Conservation (phyloP, 2,329 filamentous ascomycete genomes). For the Myriosclerotinia duriaeana region DNA sequence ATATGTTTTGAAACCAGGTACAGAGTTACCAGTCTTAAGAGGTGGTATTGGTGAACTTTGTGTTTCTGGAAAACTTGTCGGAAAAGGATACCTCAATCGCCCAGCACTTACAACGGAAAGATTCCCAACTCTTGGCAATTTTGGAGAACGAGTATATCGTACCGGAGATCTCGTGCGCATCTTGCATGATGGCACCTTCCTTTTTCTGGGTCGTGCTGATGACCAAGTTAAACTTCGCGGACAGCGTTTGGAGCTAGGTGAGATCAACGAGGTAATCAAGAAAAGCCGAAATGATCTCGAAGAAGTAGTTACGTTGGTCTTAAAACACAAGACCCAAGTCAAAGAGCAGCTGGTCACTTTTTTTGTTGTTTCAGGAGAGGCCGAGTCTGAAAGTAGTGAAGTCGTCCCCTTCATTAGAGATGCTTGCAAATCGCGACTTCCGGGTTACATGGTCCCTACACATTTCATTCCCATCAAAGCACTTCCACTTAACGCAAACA, state of each 20-base stretch:
- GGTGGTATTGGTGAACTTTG: constrained; percentile 87
- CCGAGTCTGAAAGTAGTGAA: constrained; percentile 38
- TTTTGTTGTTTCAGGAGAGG: constrained; percentile 47
- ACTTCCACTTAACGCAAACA: constrained; percentile 82
- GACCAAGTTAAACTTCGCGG: constrained; percentile 91
- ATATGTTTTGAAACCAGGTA: constrained; percentile 70
- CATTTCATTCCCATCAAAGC: constrained; percentile 70
- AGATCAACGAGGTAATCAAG: constrained; percentile 84
- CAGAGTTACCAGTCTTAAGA: constrained; percentile 68
- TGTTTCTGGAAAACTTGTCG: constrained; percentile 81
- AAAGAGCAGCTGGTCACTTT: constrained; percentile 85
- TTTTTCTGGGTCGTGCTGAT: constrained; percentile 84
- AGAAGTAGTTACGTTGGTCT: constrained; percentile 73
- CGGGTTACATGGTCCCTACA: constrained; percentile 88
- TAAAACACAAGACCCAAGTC: constrained; percentile 68
- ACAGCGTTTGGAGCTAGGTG: constrained; percentile 83
- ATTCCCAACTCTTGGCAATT: constrained; percentile 65
- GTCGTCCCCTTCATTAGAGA: constrained; percentile 52
- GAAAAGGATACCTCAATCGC: constrained; percentile 83
- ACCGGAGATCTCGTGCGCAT: constrained; percentile 87
- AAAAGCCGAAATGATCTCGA: constrained; percentile 57
- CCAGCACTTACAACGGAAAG: constrained; percentile 72
- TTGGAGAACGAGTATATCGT: constrained; percentile 69
- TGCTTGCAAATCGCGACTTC: constrained; percentile 68
- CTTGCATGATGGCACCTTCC: constrained; percentile 76